Base-by-base conservation (phyloP, 345 rosid genomes). In the Aquilaria yunnanensis region DNA sequence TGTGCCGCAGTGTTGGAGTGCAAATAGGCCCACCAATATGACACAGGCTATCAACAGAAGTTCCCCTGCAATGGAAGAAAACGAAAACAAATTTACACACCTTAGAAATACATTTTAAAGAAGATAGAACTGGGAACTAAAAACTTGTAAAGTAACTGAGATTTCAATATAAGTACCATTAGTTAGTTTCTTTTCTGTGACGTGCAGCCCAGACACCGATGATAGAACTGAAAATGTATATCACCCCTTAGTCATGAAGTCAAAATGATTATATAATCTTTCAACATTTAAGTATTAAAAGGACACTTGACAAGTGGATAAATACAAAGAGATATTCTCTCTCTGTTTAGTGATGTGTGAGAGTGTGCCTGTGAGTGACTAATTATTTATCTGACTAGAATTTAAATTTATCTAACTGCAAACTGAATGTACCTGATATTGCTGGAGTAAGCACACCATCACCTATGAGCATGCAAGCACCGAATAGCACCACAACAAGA, bases 401-500 rank as follows among this genome's bases (percentile, higher is more conserved):
- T 37, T 37, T 9, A 37, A 9, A 9, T 37, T 37, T 37, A 37
- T 37, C 43, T 29, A 12, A 16, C 10, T 32, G 50, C 46, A 57
- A 43, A 29, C 6, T 14, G 23, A 61, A 57, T 48, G 67, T 59
- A 83, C 98, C 95, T 73, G 98, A 87, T 57, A 92, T 83, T 63
- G 96, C 89, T 64, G 98, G 92, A 73, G 95, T 89, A 57, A 92
- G 85, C 63, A 92, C 82, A 51, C 96, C 96, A 75, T 85, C 87
- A 70, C 89, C 98, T n/a, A 92, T 87, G 78, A 83, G 83, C 90
- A 92, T 87, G 77, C 86, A 81, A 81, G 96, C 89, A 63, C 95
- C 89, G 70, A 87, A 80, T 55, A 89, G 75, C 8, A 92, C 95
- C 51, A 92, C 70, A 68, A 92, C 48, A 50, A 92, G 92, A 51